Conservation (phyloP, 1,284 basidiomycete genomes). For the Calocybe gambosa region DNA sequence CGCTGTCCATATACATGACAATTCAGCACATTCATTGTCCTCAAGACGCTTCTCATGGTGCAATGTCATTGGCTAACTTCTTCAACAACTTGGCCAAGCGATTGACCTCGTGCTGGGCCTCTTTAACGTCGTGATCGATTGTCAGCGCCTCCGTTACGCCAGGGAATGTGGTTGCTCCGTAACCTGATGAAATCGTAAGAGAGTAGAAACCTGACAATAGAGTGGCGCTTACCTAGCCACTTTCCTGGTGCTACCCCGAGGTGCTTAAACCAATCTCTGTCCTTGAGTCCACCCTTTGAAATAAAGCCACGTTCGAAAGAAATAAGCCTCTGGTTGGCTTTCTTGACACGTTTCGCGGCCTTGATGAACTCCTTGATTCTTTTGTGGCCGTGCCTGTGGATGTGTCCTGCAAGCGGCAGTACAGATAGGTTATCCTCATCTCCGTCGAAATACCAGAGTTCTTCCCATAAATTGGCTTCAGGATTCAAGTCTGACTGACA, state of each 20-base stretch:
- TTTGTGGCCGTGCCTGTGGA: conserved; percentile 10
- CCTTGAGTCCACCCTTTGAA: conserved; percentile 66
- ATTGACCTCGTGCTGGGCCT: conserved; percentile 60
- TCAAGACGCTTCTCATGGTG: conserved; percentile 13
- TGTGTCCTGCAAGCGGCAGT: not conserved
- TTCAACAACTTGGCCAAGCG: conserved; percentile 56
- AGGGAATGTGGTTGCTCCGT: conserved; percentile 84
- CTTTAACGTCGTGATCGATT: conserved; percentile 56
- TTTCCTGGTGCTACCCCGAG: conserved; percentile 87
- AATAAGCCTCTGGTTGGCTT: conserved; percentile 67
- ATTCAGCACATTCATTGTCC: not conserved
- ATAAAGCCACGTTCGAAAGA: conserved; percentile 85
- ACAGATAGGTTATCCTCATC: conserved; percentile 8
- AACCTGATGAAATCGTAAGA: conserved; percentile 40
- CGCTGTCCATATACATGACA: not conserved
- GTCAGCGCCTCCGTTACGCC: conserved; percentile 77
- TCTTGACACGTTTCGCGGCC: conserved; percentile 57
- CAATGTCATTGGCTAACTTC: conserved; percentile 41
- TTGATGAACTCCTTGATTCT: conserved; percentile 45
- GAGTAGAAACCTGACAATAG: not conserved
- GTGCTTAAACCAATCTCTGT: conserved; percentile 80
- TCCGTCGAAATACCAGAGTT: conserved; percentile 22
- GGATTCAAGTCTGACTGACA: conserved; percentile 7
- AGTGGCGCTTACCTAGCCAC: conserved; percentile 62
- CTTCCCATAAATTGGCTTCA: conserved; percentile 24